Base-by-base conservation (phyloP, 2,329 filamentous ascomycete genomes). In the Endocalyx cinctus region DNA sequence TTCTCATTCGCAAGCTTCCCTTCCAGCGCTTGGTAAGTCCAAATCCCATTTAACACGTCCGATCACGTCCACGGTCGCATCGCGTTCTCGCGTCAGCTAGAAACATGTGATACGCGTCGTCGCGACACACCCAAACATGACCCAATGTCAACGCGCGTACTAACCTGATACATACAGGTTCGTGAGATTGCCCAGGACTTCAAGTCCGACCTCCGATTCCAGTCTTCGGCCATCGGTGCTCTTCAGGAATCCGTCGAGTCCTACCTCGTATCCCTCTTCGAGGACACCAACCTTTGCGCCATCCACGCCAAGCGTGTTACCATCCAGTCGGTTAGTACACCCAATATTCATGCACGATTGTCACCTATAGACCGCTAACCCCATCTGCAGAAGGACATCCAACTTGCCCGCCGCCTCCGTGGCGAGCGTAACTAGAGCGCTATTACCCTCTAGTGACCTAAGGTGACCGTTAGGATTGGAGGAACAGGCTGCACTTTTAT, bases 291-390 rank as follows among this genome's bases (percentile, higher is more conserved):
- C 75, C 73, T 95, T 33, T 97, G 90, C 72, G 90, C 92, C 60
- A 95, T 97, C 67, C 92, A 97, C 72, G 90, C 92, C 70, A 97
- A 97, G 82, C 88, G 92, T 73, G 92, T 97, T 60, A 97, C 90
- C 59, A 97, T 97, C 69, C 90, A 90, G 69, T 82, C 82, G 50
- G 62, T 69, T 55, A 52, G 64, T 63, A 42, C 33, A 17, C 27
- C 26, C 17, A n/a, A n/a, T n/a, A n/a, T n/a, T n/a, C n/a, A n/a
- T n/a, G n/a, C n/a, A n/a, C n/a, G n/a, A n/a, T n/a, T n/a, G n/a
- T n/a, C n/a, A 19, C 20, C 14, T 17, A 36, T 28, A 37, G 22
- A n/a, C 13, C 39, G 30, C 63, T 68, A 59, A 69, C 58, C 58
- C 43, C 27, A 43, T 8, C 35, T 50, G 50, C 59, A 67, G 68